Evolutionary conservation across 2,329 filamentous ascomycete species (phyloP), one percentile per base, ranked within the genome.

Genomic region (Neofusicoccum kwambonambiense): DNA sequence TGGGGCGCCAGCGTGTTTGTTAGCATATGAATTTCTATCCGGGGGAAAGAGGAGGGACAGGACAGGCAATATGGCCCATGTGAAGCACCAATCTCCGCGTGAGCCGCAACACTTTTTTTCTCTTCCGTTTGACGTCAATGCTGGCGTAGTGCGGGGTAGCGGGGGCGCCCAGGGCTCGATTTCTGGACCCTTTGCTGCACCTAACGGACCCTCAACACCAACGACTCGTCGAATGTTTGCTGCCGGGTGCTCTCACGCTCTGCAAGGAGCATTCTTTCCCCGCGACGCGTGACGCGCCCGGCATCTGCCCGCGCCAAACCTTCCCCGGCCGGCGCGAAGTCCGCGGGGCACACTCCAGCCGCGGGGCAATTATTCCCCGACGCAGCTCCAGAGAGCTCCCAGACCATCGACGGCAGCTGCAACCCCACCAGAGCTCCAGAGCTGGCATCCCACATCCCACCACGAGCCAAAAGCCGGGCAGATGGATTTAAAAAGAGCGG

Each of bases 321-420:
- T 34, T 19, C 37, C 12, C 15, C 11, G 3, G 11, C 13, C 39
- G 27, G 19, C 35, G 5, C 12, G 13, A 12, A 19, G 19, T 3
- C 34, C 15, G 34, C n/a, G 35, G 35, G 37, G 35, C 37, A 13
- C 12, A 7, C 6, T 19, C 2, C 17, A 6, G 39, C 22, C n/a
- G 47, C 19, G 41, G 47, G 27, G 60, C 17, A 62, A 34, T 34
- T 31, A 44, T 62, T 62, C 37, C 60, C 60, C 60, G 47, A 35
- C 39, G 31, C 31, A 42, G 31, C 39, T 34, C 45, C 37, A 2
- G n/a, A 12, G 5, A 42, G 45, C 47, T 50, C 22, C 22, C 22
- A 22, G 22, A 3, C 22, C 22, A 17, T 58, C 44, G 44, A 47
- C 19, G 19, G 19, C 39, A 44, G 15, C 19, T 19, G 15, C 54